A percentile compares a stretch with the other conserved stretches of the same genome.
Evolutionary conservation across 306 rosid genomes (phyloP).

Genomic region (Styphnolobium japonicum): DNA sequence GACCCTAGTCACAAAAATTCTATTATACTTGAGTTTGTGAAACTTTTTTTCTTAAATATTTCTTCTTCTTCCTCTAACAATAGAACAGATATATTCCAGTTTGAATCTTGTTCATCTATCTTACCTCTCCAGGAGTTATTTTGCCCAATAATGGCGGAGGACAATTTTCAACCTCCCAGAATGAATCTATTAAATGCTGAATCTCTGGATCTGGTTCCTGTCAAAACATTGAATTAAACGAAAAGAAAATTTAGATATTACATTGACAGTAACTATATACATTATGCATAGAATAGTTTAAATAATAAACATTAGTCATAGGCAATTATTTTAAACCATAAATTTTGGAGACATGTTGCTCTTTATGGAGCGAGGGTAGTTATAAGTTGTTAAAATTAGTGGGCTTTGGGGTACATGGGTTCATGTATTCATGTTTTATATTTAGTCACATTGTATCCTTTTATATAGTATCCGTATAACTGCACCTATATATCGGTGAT

Average conservation of each 20-base stretch:
- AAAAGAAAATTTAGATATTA: background rate
- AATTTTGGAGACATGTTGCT: background rate
- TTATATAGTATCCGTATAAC: too few species aligned
- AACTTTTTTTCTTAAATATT: background rate
- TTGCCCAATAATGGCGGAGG: background rate
- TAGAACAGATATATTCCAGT: background rate
- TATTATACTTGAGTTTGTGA: background rate
- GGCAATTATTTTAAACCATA: background rate
- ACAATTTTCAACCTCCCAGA: constrained; percentile 1
- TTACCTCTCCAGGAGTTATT: background rate
- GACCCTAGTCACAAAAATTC: too few species aligned
- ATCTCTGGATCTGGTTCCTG: constrained; percentile 4
- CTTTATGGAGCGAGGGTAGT: too few species aligned
- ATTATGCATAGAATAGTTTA: background rate
- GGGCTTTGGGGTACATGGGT: too few species aligned
- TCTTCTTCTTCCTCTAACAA: background rate
- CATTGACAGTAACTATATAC: background rate
- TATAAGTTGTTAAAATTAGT: too few species aligned
- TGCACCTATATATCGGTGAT: too few species aligned
- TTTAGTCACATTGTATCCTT: too few species aligned
- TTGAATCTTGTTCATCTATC: background rate
- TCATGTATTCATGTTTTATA: too few species aligned
- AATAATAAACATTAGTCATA: background rate
- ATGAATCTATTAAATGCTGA: background rate
- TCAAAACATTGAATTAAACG: background rate